Conservation (phyloP, 345 rosid genomes). For the Populus deltoides region DNA sequence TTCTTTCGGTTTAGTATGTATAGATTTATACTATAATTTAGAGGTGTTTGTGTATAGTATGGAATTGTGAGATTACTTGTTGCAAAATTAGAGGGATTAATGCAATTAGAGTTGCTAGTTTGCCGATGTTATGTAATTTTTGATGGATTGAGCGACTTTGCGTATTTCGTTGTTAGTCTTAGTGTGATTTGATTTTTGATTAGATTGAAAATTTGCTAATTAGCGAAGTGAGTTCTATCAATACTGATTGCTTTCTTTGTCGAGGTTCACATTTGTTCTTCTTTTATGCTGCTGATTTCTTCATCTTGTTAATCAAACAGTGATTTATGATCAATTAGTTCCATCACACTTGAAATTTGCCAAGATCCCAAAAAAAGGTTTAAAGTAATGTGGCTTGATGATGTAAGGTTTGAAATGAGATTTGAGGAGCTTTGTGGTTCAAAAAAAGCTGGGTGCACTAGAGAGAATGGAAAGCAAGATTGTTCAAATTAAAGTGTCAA, state of each 20-base stretch:
- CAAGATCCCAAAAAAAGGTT: too few relatives aligned
- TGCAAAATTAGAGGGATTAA: too few relatives aligned
- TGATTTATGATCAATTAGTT: too few relatives aligned
- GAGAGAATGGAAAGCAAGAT: neutral
- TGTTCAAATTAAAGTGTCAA: neutral
- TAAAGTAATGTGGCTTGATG: too few relatives aligned
- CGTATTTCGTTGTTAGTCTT: neutral
- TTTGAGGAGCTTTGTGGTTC: neutral
- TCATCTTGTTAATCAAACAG: neutral
- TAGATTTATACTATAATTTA: conserved; percentile 6
- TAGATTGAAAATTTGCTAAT: neutral
- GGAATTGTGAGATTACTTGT: neutral
- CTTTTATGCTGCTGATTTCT: neutral
- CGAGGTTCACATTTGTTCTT: neutral
- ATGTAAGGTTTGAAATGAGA: too few relatives aligned
- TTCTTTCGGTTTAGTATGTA: neutral
- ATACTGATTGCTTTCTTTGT: neutral
- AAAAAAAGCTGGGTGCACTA: neutral
- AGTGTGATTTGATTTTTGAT: too few relatives aligned
- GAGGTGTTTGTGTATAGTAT: conserved; percentile 6
- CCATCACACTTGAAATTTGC: too few relatives aligned
- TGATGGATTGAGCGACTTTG: neutral
- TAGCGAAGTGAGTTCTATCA: neutral
- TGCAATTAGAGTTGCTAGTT: neutral
- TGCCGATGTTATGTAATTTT: neutral